A percentile compares a stretch with the other conserved stretches of the same genome.
Conservation (phyloP, 2,329 filamentous ascomycete genomes). For the Helotiales sp. region DNA sequence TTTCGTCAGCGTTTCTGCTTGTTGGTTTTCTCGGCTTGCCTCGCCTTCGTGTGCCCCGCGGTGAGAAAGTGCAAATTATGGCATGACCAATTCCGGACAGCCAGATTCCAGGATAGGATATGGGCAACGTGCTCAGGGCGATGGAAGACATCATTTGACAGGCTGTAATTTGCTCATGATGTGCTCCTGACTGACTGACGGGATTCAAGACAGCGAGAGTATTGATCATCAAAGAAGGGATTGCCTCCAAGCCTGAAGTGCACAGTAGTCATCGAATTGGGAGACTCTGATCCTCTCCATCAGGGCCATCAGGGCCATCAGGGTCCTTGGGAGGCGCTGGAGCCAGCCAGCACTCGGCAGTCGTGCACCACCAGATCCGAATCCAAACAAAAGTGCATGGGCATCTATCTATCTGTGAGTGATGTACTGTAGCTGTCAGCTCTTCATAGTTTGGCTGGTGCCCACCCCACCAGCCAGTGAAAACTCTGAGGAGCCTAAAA, state of each 20-base stretch:
- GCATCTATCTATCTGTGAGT: too few relatives aligned
- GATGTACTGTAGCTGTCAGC: too few relatives aligned
- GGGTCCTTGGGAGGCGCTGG: neutral
- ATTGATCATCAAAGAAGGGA: neutral
- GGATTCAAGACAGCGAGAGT: neutral
- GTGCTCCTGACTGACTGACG: neutral
- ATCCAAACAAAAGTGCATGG: neutral
- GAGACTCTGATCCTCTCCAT: neutral
- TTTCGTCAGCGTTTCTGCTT: constrained; percentile 26
- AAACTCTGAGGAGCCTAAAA: constrained; percentile 22
- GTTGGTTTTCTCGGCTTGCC: constrained; percentile 1
- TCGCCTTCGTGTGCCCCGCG: neutral
- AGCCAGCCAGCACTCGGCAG: neutral
- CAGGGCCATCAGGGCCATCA: neutral
- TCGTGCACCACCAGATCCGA: neutral
- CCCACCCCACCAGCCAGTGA: constrained; percentile 28
- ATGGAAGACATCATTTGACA: constrained; percentile 31
- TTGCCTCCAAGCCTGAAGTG: neutral
- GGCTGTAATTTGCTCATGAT: neutral
- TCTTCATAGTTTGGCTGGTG: constrained; percentile 14
- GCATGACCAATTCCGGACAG: constrained; percentile 17
- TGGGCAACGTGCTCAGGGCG: constrained; percentile 32
- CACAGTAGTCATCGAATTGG: neutral
- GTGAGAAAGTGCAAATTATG: constrained; percentile 9
- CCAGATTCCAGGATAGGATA: constrained; percentile 6